Evolutionary conservation across 306 rosid genomes (phyloP).

Genomic region (Ziziphus jujuba): DNA sequence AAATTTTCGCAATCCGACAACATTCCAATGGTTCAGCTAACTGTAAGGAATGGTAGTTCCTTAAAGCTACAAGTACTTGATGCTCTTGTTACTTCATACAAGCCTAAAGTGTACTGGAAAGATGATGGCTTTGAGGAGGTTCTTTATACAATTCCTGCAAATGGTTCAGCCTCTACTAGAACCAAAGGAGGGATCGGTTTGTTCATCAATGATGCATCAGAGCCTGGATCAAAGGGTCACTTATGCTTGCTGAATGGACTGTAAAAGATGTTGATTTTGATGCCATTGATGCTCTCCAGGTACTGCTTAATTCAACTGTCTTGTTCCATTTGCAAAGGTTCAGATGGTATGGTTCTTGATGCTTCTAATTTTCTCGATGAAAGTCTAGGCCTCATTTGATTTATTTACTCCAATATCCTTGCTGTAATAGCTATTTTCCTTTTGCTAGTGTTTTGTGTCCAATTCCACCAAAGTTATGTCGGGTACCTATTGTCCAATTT

Average conservation of each 20-base stretch:
- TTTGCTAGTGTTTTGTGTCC: no score
- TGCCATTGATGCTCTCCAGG: slow-evolving; percentile 95
- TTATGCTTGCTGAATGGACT: slow-evolving; percentile 65
- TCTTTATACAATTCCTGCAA: slow-evolving; percentile 63
- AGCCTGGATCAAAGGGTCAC: slow-evolving; percentile 46
- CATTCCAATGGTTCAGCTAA: slow-evolving; percentile 62
- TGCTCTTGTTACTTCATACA: slow-evolving; percentile 88
- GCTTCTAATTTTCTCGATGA: no score
- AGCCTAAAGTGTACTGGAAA: slow-evolving; percentile 85
- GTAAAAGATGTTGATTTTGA: slow-evolving; percentile 80
- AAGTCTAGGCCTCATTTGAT: no score
- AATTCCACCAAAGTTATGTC: no score
- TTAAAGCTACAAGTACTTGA: slow-evolving; percentile 71
- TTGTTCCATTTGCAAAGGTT: not conserved
- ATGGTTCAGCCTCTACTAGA: slow-evolving; percentile 36
- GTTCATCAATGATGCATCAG: slow-evolving; percentile 56
- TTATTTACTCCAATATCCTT: no score
- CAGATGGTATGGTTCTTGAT: not conserved
- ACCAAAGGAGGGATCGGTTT: slow-evolving; percentile 71
- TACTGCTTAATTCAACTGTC: not conserved
- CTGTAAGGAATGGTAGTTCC: slow-evolving; percentile 89
- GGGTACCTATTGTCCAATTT: no score
- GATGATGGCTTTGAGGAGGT: slow-evolving; percentile 85
- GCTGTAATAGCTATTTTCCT: no score
- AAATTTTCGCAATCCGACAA: slow-evolving; percentile 55